A percentile compares a stretch with the other conserved stretches of the same genome.
Evolutionary conservation across 495 filamentous ascomycete species (phyloP).

Genomic region (Aspergillus biplanus): DNA sequence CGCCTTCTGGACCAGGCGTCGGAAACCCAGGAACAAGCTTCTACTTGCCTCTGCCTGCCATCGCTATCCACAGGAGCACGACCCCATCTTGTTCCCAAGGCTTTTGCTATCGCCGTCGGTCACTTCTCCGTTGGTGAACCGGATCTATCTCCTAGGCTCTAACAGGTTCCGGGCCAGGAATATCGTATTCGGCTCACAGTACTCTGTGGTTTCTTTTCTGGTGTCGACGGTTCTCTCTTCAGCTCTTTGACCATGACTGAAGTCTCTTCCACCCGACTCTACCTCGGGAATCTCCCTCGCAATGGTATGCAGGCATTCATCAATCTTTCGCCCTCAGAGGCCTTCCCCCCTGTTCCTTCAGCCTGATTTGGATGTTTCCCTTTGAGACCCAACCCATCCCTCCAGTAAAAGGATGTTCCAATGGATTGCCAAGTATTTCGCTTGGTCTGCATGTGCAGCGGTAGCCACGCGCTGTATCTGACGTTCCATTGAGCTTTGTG

Average conservation of each 20-base stretch:
- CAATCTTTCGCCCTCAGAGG: conserved; percentile 32
- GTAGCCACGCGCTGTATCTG: conserved; percentile 3
- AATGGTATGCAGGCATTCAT: conserved; percentile 73
- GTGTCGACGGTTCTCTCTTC: conserved; percentile 8
- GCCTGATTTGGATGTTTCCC: conserved; percentile 25
- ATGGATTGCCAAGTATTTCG: conserved; percentile 21
- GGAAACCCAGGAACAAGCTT: conserved; percentile 13
- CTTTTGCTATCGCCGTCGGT: conserved; percentile 9
- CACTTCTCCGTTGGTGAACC: conserved; percentile 11
- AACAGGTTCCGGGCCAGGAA: conserved; percentile 12
- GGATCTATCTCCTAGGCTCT: conserved; percentile 23
- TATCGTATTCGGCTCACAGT: conserved; percentile 9
- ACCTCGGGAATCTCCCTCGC: conserved; percentile 96
- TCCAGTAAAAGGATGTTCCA: conserved; percentile 23
- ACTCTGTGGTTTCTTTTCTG: conserved; percentile 14
- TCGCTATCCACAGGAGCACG: conserved; percentile 10
- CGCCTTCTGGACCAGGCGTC: conserved; percentile 15
- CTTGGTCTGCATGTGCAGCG: conserved; percentile 16
- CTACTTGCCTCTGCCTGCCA: conserved; percentile 7
- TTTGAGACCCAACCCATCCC: conserved; percentile 12
- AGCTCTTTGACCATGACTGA: conserved; percentile 52
- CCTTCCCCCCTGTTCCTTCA: conserved; percentile 20
- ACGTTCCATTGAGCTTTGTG: conserved; percentile 6
- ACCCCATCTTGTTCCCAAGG: conserved; percentile 12
- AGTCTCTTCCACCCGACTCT: conserved; percentile 91